Base-by-base conservation (phyloP, 2,329 filamentous ascomycete species). In the Calonectria hongkongensis region DNA sequence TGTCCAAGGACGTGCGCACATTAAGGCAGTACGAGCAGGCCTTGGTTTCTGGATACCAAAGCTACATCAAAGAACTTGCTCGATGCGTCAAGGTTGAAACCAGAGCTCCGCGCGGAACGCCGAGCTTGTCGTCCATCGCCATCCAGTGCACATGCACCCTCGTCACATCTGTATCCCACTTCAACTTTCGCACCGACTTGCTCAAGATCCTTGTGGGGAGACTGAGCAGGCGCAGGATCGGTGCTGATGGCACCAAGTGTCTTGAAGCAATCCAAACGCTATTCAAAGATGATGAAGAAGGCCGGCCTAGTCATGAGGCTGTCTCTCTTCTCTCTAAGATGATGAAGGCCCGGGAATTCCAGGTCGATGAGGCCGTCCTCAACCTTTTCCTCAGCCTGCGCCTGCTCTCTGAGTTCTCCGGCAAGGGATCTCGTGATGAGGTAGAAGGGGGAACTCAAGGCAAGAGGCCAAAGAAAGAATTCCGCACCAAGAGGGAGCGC, bases 301-400 rank as follows among this genome's bases (percentile, higher is more conserved):
- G 97, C 18, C 92, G 94, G 21, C 92, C 95, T 1, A 95, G 96
- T 0, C 89, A 98, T 78, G 97, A 99, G 82, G 94, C 95, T 0
- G 94, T 98, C 13, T 91, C 92, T 0, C 88, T 98, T 68, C 87
- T 99, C 50, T 92, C 95, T 28, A 98, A 97, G 86, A 98, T 98
- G 96, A 96, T 99, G 92, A 98, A 94, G 85, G 92, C 92, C 2
- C 93, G 92, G 77, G 92, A 96, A 71, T 99, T 94, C 83, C 87
- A 92, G 58, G 90, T 98, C 33, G 91, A 98, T 78, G 96, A 98
- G 84, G 93, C 89, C 79, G 94, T 97, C 0, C 85, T 98, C 68
- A 98, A 98, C 82, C 93, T 95, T 1, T 98, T 99, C 83, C 89
- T 99, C 50, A 94, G 96, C 81, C 89, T 99, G 5, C 94, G 97